Evolutionary conservation across 2,329 filamentous ascomycete genomes (phyloP).

Genomic region (Aureobasidium sp.): DNA sequence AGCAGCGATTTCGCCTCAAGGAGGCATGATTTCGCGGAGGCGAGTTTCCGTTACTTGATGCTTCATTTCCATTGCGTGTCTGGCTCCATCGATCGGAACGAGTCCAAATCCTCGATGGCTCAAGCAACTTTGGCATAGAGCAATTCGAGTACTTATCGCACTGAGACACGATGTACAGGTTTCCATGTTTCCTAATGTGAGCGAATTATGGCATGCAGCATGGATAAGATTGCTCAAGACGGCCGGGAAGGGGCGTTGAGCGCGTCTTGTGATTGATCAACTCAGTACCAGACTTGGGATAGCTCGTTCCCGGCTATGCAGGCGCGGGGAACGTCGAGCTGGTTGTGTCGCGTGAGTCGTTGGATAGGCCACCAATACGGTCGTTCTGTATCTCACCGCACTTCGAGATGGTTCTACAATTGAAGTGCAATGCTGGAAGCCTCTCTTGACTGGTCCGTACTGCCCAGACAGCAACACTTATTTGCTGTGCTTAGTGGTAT

Average conservation of each 20-base stretch:
- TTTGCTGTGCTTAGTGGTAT: not conserved
- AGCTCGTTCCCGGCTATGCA: not conserved
- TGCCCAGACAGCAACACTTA: not conserved
- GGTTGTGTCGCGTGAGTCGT: slow-evolving; percentile 8
- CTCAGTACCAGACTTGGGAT: not conserved
- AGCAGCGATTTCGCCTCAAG: not conserved
- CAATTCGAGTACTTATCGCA: too few species aligned
- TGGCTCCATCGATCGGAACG: not conserved
- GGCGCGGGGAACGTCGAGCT: not conserved
- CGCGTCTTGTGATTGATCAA: slow-evolving; percentile 9
- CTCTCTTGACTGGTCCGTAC: not conserved
- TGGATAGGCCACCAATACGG: not conserved
- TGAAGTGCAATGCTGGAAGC: not conserved
- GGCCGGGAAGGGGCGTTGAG: slow-evolving; percentile 1
- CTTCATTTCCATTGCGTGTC: slow-evolving; percentile 1
- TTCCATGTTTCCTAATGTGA: not conserved
- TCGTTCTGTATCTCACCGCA: not conserved
- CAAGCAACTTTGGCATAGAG: too few species aligned
- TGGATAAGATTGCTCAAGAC: not conserved
- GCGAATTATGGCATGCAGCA: not conserved
- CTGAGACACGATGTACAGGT: too few species aligned
- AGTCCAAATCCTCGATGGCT: not conserved
- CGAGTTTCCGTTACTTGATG: slow-evolving; percentile 8
- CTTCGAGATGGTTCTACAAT: not conserved
- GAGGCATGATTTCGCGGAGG: not conserved